Conservation (phyloP, 208 protist genomes). For the Angomonas deanei region DNA sequence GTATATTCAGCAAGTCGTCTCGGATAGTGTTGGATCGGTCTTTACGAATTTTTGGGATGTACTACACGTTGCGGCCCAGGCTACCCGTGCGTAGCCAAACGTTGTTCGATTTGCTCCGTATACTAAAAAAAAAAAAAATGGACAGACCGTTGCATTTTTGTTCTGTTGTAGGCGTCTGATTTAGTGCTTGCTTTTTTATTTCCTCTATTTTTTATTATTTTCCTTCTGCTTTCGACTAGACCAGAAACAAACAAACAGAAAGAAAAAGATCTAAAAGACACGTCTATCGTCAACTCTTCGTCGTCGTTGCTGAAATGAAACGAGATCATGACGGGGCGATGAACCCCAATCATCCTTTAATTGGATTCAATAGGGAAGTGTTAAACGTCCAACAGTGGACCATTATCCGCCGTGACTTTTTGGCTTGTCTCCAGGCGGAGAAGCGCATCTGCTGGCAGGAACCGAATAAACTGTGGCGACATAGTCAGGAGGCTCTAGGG, state of each 20-base stretch:
- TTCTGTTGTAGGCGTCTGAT: not conserved
- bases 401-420: constrained; percentile 55
- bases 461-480: constrained; percentile 77
- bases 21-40: constrained; percentile 90
- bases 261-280: not conserved
- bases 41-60: constrained; percentile 91
- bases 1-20: constrained; percentile 91
- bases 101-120: not conserved
- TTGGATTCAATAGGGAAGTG: constrained; percentile 77
- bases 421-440: constrained; percentile 31
- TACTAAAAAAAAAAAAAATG: too few relatives aligned
- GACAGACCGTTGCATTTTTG: too few relatives aligned
- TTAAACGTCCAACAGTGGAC: constrained; percentile 69
- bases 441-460: constrained; percentile 44
- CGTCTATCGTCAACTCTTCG: not conserved
- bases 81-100: constrained; percentile 38
- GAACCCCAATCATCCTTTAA: constrained; percentile 42
- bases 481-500: constrained; percentile 79
- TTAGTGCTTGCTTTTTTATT: not conserved
- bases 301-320: constrained; percentile 32
- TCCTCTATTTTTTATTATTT: constrained; percentile 7
- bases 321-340: constrained; percentile 21
- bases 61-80: constrained; percentile 81
- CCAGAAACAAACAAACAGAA: not conserved
- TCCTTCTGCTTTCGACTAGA: not conserved